Evolutionary conservation across 305 asterid genomes (phyloP).

Genomic region (Withania somnifera): DNA sequence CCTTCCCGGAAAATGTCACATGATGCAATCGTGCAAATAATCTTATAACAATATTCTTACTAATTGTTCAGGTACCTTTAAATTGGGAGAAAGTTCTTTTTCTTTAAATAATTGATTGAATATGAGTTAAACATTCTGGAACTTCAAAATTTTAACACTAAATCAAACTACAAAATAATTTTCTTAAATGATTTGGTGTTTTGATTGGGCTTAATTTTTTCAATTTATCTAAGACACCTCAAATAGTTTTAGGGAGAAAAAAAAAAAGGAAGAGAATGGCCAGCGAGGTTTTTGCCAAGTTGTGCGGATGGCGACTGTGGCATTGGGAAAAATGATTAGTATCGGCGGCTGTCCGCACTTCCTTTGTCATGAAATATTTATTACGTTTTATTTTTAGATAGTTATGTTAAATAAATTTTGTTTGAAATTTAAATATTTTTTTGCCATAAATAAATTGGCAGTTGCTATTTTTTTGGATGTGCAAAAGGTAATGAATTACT

Average conservation of each 20-base stretch:
- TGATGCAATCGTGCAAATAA: too few species aligned
- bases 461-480: too few species aligned
- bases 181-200: not conserved
- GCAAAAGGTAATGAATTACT: too few species aligned
- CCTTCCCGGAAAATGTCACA: too few species aligned
- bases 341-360: not conserved
- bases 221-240: not conserved
- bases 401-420: not conserved
- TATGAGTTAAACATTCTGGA: not conserved
- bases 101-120: not conserved
- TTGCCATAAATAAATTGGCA: not conserved
- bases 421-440: not conserved
- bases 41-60: not conserved
- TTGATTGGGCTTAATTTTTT: not conserved
- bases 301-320: not conserved
- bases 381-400: rapidly evolving
- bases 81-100: not conserved
- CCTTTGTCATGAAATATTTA: rapidly evolving
- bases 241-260: not conserved
- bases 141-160: not conserved
- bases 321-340: not conserved
- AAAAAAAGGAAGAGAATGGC: not conserved
- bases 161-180: not conserved
- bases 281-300: not conserved
- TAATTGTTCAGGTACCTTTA: not conserved